phyloP scores from a whole-genome alignment of 768 basidiomycete species.

The Strobilomyces echinocephalus region DNA sequence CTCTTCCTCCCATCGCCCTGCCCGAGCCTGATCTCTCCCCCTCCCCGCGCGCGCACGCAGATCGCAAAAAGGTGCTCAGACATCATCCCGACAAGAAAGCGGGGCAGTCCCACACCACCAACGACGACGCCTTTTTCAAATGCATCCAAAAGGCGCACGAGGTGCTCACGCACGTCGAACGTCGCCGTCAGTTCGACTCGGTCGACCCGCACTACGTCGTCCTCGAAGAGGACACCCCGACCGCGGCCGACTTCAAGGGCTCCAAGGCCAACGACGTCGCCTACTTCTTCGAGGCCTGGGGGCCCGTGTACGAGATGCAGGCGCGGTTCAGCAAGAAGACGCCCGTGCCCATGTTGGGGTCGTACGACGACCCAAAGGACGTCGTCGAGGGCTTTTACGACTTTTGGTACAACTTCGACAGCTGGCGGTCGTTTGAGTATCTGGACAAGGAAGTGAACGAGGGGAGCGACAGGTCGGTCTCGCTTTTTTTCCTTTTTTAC shows the following conservation, averaged over 20 bases:
- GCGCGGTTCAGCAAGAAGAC: conserved; percentile 85
- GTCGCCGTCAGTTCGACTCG: conserved; percentile 92
- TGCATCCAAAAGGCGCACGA: conserved; percentile 99
- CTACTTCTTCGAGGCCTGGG: conserved; percentile 67
- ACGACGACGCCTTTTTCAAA: conserved; percentile 99
- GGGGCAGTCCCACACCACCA: conserved; percentile 69
- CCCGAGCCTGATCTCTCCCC: conserved; percentile 6
- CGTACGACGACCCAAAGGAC: conserved; percentile 64
- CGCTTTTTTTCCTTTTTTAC: background rate
- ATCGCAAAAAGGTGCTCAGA: conserved; percentile 98
- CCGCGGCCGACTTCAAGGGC: conserved; percentile 51
- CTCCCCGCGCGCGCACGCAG: conserved; percentile 47
- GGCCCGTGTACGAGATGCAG: conserved; percentile 85
- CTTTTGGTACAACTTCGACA: conserved; percentile 99
- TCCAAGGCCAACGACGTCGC: conserved; percentile 42
- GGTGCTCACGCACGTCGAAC: conserved; percentile 80
- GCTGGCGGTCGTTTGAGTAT: conserved; percentile 97
- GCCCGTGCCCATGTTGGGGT: conserved; percentile 81
- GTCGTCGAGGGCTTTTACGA: conserved; percentile 93
- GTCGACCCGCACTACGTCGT: conserved; percentile 78
- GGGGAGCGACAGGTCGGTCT: conserved; percentile 82
- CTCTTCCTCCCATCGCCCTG: background rate
- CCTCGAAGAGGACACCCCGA: conserved; percentile 75
- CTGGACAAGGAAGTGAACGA: conserved; percentile 98
- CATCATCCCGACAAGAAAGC: conserved; percentile 98